phyloP scores from a whole-genome alignment of 2,329 filamentous ascomycete species.

The Botrytis fabae region DNA sequence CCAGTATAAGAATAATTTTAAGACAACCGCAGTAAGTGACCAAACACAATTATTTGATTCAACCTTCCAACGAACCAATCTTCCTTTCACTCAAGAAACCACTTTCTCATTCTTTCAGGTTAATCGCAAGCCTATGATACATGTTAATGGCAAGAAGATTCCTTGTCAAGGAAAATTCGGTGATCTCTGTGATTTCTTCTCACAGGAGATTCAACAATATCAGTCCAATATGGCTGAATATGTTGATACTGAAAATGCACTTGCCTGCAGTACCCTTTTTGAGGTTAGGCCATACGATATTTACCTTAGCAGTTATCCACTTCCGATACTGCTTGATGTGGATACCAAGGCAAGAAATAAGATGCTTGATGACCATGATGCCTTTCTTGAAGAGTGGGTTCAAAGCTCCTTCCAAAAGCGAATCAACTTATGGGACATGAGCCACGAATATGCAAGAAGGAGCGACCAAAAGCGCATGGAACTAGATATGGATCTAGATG shows the following conservation, averaged over 20 bases:
- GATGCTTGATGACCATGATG: conserved; percentile 7
- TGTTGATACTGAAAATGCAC: conserved; percentile 12
- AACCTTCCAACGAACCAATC: not conserved
- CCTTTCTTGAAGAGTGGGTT: conserved; percentile 14
- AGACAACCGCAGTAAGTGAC: not conserved
- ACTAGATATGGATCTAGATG: conserved; percentile 7
- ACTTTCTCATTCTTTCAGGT: not conserved
- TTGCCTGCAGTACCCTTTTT: conserved; percentile 12
- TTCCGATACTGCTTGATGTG: conserved; percentile 7
- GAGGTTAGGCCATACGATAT: conserved; percentile 11
- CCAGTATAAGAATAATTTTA: conserved; percentile 9
- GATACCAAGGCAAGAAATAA: conserved; percentile 1
- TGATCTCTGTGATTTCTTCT: conserved; percentile 17
- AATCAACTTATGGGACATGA: conserved; percentile 16
- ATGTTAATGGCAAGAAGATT: conserved; percentile 15
- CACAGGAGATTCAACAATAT: conserved; percentile 1
- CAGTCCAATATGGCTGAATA: conserved; percentile 6
- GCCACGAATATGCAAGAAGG: not conserved
- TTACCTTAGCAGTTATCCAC: conserved; percentile 3
- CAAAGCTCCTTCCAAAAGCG: not conserved
- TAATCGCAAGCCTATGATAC: not conserved
- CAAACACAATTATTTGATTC: not conserved
- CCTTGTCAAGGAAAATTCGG: conserved; percentile 4
- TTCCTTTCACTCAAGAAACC: not conserved
- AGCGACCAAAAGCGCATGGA: not conserved